Evolutionary conservation across 2,329 filamentous ascomycete species (phyloP).

Genomic region (Penicillium sp.): DNA sequence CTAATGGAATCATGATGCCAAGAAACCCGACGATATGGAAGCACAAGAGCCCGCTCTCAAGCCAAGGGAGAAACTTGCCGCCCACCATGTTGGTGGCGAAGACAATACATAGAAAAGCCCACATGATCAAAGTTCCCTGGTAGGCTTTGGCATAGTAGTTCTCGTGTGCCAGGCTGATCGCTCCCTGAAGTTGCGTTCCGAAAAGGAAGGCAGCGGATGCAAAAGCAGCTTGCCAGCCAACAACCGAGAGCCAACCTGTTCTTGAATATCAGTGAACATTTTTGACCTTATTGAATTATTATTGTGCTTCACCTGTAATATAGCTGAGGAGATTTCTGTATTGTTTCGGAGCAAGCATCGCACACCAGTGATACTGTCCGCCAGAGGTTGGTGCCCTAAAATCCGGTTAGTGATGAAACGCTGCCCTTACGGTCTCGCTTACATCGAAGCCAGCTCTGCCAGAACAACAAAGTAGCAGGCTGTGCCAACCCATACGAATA

Average conservation of each 20-base stretch:
- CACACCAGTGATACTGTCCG: slow-evolving; percentile 48
- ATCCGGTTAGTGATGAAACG: not conserved
- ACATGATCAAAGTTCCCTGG: slow-evolving; percentile 56
- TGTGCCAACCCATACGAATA: slow-evolving; percentile 39
- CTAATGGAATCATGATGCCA: slow-evolving; percentile 5
- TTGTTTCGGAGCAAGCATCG: slow-evolving; percentile 43
- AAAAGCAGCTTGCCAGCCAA: slow-evolving; percentile 50
- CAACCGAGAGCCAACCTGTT: slow-evolving; percentile 45
- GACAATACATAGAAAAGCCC: slow-evolving; percentile 45
- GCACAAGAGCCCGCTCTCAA: slow-evolving; percentile 10
- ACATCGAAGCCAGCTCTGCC: slow-evolving; percentile 42
- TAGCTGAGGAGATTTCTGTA: slow-evolving; percentile 45
- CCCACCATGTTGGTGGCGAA: slow-evolving; percentile 30
- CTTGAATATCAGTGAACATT: not conserved
- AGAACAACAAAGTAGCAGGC: slow-evolving; percentile 32
- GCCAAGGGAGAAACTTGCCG: slow-evolving; percentile 20
- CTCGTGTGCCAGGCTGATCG: slow-evolving; percentile 42
- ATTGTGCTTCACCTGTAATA: slow-evolving; percentile 35
- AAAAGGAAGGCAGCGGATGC: slow-evolving; percentile 41
- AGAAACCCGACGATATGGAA: slow-evolving; percentile 2
- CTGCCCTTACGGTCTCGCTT: not conserved
- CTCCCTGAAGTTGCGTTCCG: slow-evolving; percentile 42
- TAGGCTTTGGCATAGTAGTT: slow-evolving; percentile 46
- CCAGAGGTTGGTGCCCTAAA: slow-evolving; percentile 39
- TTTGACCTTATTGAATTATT: too few species aligned